These are phyloP conservation scores for Pleurotus eryngii DNA, from an alignment of 768 basidiomycete genomes.

Conservation along the genomic window DNA sequence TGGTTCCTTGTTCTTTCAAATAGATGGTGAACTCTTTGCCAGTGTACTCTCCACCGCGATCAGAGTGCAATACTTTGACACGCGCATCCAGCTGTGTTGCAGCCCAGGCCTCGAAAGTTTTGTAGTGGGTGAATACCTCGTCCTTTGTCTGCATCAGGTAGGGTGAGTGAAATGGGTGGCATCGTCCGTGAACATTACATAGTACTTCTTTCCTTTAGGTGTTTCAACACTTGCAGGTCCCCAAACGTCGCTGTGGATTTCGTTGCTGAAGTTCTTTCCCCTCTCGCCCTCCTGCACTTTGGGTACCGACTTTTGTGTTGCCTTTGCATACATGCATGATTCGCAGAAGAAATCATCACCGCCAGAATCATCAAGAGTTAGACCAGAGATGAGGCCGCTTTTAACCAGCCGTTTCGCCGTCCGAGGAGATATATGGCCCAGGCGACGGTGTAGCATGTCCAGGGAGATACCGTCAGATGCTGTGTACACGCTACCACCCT, in stretches of 20 bases:
- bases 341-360: slow-evolving; percentile 31
- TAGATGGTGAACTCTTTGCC: slow-evolving; percentile 27
- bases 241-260: slow-evolving; percentile 42
- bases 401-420: slow-evolving; percentile 19
- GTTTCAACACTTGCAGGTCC: slow-evolving; percentile 33
- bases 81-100: slow-evolving; percentile 23
- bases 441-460: slow-evolving; percentile 26
- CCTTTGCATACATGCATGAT: slow-evolving; percentile 42
- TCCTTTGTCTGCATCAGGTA: slow-evolving; percentile 27
- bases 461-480: slow-evolving; percentile 20
- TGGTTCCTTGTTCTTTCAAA: slow-evolving; percentile 32
- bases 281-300: slow-evolving; percentile 26
- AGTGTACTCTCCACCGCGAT: slow-evolving; percentile 42
- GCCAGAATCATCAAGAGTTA: slow-evolving; percentile 18
- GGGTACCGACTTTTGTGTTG: slow-evolving; percentile 26
- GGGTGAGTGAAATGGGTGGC: slow-evolving; percentile 18
- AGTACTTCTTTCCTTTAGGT: slow-evolving; percentile 26
- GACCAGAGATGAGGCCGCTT: slow-evolving; percentile 27
- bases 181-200: slow-evolving; percentile 36
- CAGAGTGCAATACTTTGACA: slow-evolving; percentile 33
- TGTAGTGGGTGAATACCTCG: slow-evolving; percentile 25
- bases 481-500: neutral
- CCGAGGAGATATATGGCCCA: slow-evolving; percentile 31
- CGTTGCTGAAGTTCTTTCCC: slow-evolving; percentile 27
- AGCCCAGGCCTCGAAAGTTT: slow-evolving; percentile 27